phyloP scores from a whole-genome alignment of 257 asterid species.

The Solanum tarijense region DNA sequence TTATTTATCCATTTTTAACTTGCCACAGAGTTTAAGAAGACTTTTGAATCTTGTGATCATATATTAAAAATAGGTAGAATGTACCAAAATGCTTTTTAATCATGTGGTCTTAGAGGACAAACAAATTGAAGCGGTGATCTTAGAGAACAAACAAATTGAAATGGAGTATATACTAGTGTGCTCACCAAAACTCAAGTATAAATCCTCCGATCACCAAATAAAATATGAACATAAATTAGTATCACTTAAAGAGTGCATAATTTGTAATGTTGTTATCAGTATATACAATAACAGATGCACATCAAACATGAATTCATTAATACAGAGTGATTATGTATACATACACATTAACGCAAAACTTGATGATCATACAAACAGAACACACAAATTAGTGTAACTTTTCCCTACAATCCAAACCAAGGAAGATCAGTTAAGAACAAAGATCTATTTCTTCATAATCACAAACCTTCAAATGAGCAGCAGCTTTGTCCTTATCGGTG shows the following conservation, averaged over 20 bases:
- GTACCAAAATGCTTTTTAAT: background rate
- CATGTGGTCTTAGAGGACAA: background rate
- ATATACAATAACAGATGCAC: background rate
- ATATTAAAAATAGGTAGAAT: background rate
- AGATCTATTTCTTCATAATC: background rate
- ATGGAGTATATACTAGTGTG: background rate
- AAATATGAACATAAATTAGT: background rate
- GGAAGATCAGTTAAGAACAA: background rate
- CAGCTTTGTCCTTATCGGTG: slow-evolving; percentile 78
- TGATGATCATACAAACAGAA: background rate
- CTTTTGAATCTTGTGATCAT: background rate
- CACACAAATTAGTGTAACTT: background rate
- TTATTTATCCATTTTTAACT: background rate
- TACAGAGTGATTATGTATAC: background rate
- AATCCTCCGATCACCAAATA: background rate
- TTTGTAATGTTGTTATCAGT: background rate
- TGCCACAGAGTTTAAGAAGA: background rate
- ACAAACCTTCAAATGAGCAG: slow-evolving; percentile 74
- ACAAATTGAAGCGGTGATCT: background rate
- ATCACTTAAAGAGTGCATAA: background rate
- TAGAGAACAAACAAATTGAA: background rate
- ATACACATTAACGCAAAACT: background rate
- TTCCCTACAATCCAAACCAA: background rate
- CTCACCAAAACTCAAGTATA: background rate
- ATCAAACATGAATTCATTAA: background rate